phyloP scores from a whole-genome alignment of 345 rosid genomes.

The Moringa oleifera region DNA sequence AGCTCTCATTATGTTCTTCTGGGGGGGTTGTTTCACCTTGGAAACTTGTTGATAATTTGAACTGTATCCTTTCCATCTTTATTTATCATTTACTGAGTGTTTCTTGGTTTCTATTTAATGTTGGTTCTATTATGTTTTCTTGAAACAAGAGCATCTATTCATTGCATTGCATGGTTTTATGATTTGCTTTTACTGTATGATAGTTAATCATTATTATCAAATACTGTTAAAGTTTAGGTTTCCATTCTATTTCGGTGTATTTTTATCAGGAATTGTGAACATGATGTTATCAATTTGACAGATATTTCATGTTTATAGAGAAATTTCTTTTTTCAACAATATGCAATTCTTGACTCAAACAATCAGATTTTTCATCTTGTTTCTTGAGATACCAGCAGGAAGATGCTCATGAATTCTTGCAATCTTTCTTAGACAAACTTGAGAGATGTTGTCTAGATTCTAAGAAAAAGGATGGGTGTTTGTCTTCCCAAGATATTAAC shows the following conservation, averaged over 20 bases:
- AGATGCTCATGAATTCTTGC: slow-evolving; percentile 89
- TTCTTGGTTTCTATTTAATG: too few relatives aligned
- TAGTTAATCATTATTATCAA: neutral
- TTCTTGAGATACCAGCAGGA: slow-evolving; percentile 64
- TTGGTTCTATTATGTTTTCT: too few relatives aligned
- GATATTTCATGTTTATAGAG: neutral
- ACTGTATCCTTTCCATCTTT: slow-evolving; percentile 48
- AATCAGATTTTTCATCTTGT: slow-evolving; percentile 48
- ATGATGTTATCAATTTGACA: neutral
- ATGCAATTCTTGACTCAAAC: slow-evolving; percentile 35
- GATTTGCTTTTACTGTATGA: too few relatives aligned
- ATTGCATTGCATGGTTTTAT: too few relatives aligned
- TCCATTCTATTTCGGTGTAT: neutral
- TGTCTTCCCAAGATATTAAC: slow-evolving; percentile 29
- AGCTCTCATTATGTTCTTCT: slow-evolving; percentile 38
- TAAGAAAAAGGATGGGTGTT: slow-evolving; percentile 12
- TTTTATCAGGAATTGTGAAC: too few relatives aligned
- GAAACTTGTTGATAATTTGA: slow-evolving; percentile 45
- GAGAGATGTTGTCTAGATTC: slow-evolving; percentile 53
- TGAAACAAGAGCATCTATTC: neutral
- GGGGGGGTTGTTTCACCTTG: slow-evolving; percentile 43
- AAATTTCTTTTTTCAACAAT: neutral
- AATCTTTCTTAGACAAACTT: slow-evolving; percentile 62
- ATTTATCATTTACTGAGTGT: neutral
- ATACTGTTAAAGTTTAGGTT: too few relatives aligned